Base-by-base conservation (phyloP, 768 basidiomycete genomes). In the Pholiota molesta region DNA sequence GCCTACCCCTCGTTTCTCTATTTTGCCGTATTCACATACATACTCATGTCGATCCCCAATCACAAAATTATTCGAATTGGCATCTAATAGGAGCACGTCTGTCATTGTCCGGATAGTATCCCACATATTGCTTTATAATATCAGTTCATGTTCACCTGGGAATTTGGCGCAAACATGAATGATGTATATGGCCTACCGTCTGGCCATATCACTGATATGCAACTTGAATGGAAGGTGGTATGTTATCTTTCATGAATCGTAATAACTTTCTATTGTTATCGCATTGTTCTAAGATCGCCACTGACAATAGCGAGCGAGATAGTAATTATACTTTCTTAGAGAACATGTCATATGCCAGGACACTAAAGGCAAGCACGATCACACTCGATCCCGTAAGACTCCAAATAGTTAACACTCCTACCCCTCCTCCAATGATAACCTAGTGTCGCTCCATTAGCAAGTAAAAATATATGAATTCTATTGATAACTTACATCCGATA, bases 291-390 rank as follows among this genome's bases (percentile, higher is more conserved):
- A 44, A 2, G n/a, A 44, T n/a, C 10, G 21, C n/a, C 6, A 44
- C n/a, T 19, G 11, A 47, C 26, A 9, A 19, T 47, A 13, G 45
- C 7, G 45, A 54, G n/a, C 17, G 7, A 31, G 29, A 53, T 35
- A 39, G n/a, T 55, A 40, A 45, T 71, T 60, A 71, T 65, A 67
- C 66, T 51, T 71, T 64, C 59, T 72, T 73, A 37, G 75, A 76
- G 60, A 83, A 75, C 83, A 91, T 87, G 66, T 93, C 92, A 62
- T 86, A 86, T 29, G 83, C 86, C 57, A 98, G 78, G 35, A 97
- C 81, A 2, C 83, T 89, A 70, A 98, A 98, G 2, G 94, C 95
- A 11, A 83, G 76, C 11, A 94, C 83, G 65, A 98, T 97, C 68
- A 88, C 82, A 19, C 84, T 83, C 55, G 90, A 90, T 8, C 96